Percentiles rank a stretch among this genome's conserved stretches.
Conservation (phyloP, 192 early-diverging fungal species). For the Coemansia sp. region DNA sequence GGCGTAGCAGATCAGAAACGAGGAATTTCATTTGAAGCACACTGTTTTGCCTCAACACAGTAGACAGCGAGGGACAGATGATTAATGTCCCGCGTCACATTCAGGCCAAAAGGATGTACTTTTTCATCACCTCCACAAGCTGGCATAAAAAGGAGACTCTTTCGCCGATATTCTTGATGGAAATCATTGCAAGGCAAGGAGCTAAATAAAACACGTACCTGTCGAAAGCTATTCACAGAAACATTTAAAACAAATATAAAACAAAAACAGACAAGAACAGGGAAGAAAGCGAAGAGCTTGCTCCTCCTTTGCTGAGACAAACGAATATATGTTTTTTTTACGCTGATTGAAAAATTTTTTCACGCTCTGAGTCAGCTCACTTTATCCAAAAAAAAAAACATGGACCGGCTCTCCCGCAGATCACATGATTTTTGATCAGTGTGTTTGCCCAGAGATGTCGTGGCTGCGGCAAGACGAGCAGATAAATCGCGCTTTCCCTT, state of each 20-base stretch:
- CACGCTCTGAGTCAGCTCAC: background rate
- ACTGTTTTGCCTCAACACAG: conserved; percentile 48
- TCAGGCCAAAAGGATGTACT: conserved; percentile 42
- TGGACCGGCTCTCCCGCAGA: background rate
- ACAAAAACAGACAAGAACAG: conserved; percentile 3
- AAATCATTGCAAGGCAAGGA: background rate
- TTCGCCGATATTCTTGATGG: background rate
- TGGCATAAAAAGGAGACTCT: background rate
- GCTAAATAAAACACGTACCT: conserved; percentile 2
- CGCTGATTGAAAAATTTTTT: conserved; percentile 16
- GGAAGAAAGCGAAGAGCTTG: background rate
- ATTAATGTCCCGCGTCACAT: conserved; percentile 56
- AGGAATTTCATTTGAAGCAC: conserved; percentile 57
- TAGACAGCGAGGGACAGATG: conserved; percentile 57
- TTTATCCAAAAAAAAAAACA: background rate
- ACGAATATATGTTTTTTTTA: background rate
- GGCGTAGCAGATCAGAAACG: conserved; percentile 49
- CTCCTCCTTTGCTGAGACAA: background rate
- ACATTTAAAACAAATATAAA: conserved; percentile 2
- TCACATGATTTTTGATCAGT: conserved; percentile 17
- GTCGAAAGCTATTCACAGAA: background rate
- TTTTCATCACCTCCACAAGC: conserved; percentile 53
- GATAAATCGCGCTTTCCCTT: background rate
- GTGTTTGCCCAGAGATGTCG: background rate
- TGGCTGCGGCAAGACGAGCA: background rate